These are phyloP conservation scores for Colletotrichum sidae DNA, from an alignment of 2,329 filamentous ascomycete genomes.

Conservation along the genomic window DNA sequence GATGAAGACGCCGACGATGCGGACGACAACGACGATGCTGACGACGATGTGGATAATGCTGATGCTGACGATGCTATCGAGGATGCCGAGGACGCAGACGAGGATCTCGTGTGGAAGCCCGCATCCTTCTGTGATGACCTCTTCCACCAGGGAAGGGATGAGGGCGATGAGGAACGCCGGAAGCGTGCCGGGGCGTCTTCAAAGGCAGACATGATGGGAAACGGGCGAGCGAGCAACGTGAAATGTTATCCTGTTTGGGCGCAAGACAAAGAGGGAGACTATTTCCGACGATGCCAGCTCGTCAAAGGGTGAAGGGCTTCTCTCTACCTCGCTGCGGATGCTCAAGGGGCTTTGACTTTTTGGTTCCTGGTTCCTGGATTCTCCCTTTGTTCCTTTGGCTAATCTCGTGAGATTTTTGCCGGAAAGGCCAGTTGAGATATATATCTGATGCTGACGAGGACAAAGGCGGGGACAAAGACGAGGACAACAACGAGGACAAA, in stretches of 20 bases:
- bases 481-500: too few relatives aligned
- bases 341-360: too few relatives aligned
- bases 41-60: too few relatives aligned
- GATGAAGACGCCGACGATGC: background rate
- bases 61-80: background rate
- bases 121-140: conserved; percentile 16
- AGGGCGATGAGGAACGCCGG: conserved; percentile 6
- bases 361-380: background rate
- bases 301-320: too few relatives aligned
- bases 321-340: too few relatives aligned
- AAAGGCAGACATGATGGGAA: conserved; percentile 19
- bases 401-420: too few relatives aligned
- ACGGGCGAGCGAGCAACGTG: background rate
- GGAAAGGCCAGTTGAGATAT: too few relatives aligned
- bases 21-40: background rate
- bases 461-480: too few relatives aligned
- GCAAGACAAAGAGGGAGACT: background rate
- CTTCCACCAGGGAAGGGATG: background rate
- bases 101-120: background rate
- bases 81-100: background rate
- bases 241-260: background rate
- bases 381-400: too few relatives aligned
- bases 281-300: background rate
- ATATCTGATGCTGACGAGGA: too few relatives aligned
- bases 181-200: conserved; percentile 6